A percentile compares a stretch with the other conserved stretches of the same genome.
These are phyloP conservation scores for Trypanosoma grayi DNA, from an alignment of 208 protist genomes.

Conservation along the genomic window DNA sequence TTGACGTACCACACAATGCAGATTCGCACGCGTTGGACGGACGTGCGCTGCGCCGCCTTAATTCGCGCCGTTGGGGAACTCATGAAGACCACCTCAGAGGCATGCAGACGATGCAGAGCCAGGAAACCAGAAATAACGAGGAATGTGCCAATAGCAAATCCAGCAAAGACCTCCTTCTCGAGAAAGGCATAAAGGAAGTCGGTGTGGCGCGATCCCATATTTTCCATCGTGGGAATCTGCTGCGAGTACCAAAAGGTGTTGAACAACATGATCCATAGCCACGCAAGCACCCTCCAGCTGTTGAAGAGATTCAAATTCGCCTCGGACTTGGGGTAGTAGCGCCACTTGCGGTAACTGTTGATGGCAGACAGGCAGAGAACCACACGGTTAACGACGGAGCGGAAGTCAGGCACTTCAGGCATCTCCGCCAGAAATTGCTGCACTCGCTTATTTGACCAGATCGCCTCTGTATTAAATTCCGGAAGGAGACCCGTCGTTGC, in stretches of 20 bases:
- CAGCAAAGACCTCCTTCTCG: constrained; percentile 15
- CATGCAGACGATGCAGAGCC: constrained; percentile 27
- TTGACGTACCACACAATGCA: constrained; percentile 16
- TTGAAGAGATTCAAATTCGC: constrained; percentile 36
- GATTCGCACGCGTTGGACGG: not conserved
- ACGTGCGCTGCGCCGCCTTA: not conserved
- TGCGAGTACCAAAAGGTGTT: constrained; percentile 24
- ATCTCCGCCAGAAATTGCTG: constrained; percentile 19
- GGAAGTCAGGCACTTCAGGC: constrained; percentile 22
- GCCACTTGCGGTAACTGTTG: constrained; percentile 33
- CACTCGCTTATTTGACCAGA: constrained; percentile 17
- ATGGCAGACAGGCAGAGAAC: constrained; percentile 30
- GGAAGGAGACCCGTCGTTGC: not conserved
- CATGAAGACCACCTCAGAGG: constrained; percentile 13
- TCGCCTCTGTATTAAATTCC: constrained; percentile 5
- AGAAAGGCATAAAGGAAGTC: constrained; percentile 23
- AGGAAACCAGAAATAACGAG: constrained; percentile 33
- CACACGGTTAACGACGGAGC: constrained; percentile 13
- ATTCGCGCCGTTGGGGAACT: constrained; percentile 10
- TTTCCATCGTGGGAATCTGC: constrained; percentile 16
- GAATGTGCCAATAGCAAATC: constrained; percentile 29
- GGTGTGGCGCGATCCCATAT: constrained; percentile 3
- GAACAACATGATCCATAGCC: constrained; percentile 29
- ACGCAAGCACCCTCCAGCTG: constrained; percentile 26
- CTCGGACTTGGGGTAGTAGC: constrained; percentile 21